Base-by-base conservation (phyloP, 2,329 filamentous ascomycete species). In the Exophiala sp. region DNA sequence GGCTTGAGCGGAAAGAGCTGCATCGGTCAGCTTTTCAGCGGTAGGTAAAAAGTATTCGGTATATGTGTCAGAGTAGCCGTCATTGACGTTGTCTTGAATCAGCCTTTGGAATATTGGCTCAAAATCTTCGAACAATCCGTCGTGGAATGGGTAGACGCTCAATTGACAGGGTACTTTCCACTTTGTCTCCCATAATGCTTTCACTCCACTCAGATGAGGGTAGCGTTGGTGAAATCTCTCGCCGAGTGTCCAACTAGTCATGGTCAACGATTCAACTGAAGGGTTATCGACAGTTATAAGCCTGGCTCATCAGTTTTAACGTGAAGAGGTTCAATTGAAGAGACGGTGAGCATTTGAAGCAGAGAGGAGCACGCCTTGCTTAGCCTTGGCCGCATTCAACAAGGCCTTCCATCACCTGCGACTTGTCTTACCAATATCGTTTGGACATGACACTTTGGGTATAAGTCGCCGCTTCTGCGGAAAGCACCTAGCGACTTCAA, bases 121-220 rank as follows among this genome's bases (percentile, higher is more conserved):
- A 65, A 91, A 89, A 69, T 91, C 87, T 53, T 82, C 76, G 54
- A 80, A 79, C 3, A 77, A 73, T 45, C 84, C 82, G 69, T 90
- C 87, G 74, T 90, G 87, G 75, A 91, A 91, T 0, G 85, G 85
- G 63, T 88, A 87, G 9, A 89, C 75, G 51, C 82, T 77, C 69
- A 82, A 82, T 34, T 69, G 68, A 68, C 80, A 83, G 74, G 84
- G 84, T 62, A 80, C 74, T 69, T 84, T 84, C 87, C 87, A 91
- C 69, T 88, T 89, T 4, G 83, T 87, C 71, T 88, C 84, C 87
- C 87, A 90, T 14, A 87, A 72, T 8, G 78, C 78, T 64, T 78
- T 74, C 59, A 87, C 83, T 21, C 56, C 55, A 39, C 52, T 55
- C 18, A 62, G 44, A 47, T 61, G 60, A 34, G 58, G 58, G 39